Base-by-base conservation (phyloP, 2,329 filamentous ascomycete genomes). In the Penicillium psychrosexuale region DNA sequence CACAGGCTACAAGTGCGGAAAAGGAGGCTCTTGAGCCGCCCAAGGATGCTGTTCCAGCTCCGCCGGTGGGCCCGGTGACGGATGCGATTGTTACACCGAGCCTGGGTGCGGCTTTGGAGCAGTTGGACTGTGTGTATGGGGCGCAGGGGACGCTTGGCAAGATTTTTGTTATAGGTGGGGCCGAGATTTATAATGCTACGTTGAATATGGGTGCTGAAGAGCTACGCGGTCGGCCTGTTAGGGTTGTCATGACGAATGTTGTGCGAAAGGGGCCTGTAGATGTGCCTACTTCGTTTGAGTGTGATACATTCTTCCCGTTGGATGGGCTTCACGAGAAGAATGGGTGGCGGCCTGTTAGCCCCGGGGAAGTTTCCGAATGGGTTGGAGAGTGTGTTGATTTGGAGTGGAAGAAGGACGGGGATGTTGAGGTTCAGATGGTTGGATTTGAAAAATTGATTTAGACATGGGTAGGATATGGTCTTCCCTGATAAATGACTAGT, bases 101-200 rank as follows among this genome's bases (percentile, higher is more conserved):
- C 11, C 71, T 91, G 4, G 81, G 84, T 52, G 75, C 78, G 47
- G 86, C 86, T 3, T 62, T 90, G 39, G 66, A 67, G 45, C 66
- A 63, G 28, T 68, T 80, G 45, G 69, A 71, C 49, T 48, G 47
- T 28, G 47, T 38, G 42, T 69, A 61, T 54, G 62, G 58, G 38
- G 46, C 53, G 30, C 33, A 58, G 44, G 63, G 61, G 40, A 66
- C 59, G 12, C 64, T 86, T 33, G 82, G 80, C 8, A 82, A 83
- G 63, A 80, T 91, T 3, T 97, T 92, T 72, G 83, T 97, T 40
- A 97, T 99, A 66, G 94, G 94, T 24, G 94, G 94, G 5, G 89
- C 85, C 53, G 88, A 91, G 75, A 87, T 97, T 61, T 99, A 97
- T 74, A 78, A 77, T 37, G 82, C 86, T 22, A 87, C 90, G 13